Evolutionary conservation across 2,329 filamentous ascomycete species (phyloP).

Genomic region (Diaporthe caulivora): DNA sequence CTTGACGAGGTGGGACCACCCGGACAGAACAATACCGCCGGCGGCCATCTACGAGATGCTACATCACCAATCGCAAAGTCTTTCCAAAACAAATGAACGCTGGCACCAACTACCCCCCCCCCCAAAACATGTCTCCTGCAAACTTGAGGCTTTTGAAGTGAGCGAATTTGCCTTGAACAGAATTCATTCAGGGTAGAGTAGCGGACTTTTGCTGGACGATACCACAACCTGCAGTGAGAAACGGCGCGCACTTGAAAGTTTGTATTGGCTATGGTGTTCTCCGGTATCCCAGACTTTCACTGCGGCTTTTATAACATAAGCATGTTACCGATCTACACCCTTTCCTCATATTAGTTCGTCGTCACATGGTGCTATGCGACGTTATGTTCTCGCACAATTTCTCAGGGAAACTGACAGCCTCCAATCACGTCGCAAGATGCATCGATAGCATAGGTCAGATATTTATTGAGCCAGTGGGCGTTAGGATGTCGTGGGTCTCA

Average conservation of each 20-base stretch:
- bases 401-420: not conserved
- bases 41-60: not conserved
- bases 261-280: too few species aligned
- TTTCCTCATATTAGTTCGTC: not conserved
- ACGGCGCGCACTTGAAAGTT: too few species aligned
- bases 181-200: not conserved
- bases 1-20: not conserved
- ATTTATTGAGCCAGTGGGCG: not conserved
- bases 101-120: not conserved
- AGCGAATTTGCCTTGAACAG: not conserved
- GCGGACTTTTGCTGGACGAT: not conserved
- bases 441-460: not conserved
- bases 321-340: not conserved
- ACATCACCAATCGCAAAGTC: not conserved
- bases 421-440: not conserved
- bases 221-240: not conserved
- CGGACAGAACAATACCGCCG: not conserved
- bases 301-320: not conserved
- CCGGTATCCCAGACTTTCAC: not conserved
- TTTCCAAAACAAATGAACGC: not conserved
- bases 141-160: too few species aligned
- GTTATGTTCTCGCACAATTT: not conserved
- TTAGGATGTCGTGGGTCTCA: too few species aligned
- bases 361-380: not conserved
- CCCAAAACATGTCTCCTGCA: not conserved